Conservation (phyloP, 345 rosid genomes). For the Trapa incisa region DNA sequence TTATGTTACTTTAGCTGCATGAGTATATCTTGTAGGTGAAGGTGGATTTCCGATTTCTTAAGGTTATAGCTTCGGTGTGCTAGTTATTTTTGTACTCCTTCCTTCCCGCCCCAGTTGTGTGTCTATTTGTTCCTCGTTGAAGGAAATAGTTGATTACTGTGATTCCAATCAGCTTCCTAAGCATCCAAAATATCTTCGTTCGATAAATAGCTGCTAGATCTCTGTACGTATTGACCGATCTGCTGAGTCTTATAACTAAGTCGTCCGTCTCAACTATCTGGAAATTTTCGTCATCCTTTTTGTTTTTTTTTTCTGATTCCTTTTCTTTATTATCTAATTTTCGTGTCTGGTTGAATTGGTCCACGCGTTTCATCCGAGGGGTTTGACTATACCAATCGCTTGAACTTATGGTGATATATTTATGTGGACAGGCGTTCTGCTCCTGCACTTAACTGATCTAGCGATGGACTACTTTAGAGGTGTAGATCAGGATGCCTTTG, state of each 20-base stretch:
- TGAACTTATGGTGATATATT: conserved; percentile 1
- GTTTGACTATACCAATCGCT: background rate
- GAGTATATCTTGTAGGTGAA: background rate
- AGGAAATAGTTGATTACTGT: background rate
- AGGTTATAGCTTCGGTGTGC: background rate
- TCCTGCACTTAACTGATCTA: background rate
- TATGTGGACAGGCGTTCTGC: conserved; percentile 6
- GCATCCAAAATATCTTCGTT: background rate
- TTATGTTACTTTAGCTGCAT: background rate
- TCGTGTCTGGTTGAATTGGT: conserved; percentile 1
- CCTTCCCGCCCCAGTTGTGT: background rate
- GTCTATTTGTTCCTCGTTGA: background rate
- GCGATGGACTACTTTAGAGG: conserved; percentile 54
- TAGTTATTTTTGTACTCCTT: background rate
- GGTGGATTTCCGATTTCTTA: background rate
- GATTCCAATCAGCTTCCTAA: background rate
- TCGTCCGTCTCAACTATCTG: conserved; percentile 1
- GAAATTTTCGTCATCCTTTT: background rate
- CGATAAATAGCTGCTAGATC: background rate
- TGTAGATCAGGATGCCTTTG: conserved; percentile 64
- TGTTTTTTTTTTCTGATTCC: no score
- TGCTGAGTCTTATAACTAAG: background rate
- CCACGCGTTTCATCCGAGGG: background rate
- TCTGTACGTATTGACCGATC: background rate
- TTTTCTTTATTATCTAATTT: background rate